A percentile compares a stretch with the other conserved stretches of the same genome.
phyloP scores from a whole-genome alignment of 352 stramenopile species.

The Globisporangium splendens region DNA sequence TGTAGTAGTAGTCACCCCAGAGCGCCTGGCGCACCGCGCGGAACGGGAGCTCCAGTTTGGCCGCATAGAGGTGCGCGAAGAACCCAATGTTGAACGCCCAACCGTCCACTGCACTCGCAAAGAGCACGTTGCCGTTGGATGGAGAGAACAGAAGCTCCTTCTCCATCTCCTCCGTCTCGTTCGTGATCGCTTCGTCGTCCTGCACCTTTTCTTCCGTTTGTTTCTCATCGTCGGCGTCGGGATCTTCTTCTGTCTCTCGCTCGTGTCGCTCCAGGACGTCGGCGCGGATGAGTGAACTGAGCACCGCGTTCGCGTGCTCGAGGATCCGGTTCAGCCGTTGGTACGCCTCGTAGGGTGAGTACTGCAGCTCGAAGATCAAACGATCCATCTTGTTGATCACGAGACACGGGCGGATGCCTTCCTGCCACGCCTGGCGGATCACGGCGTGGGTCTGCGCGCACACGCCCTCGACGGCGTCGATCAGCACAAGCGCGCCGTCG shows the following conservation, averaged over 20 bases:
- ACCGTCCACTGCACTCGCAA: conserved; percentile 88
- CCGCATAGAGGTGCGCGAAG: conserved; percentile 72
- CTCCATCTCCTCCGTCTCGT: conserved; percentile 64
- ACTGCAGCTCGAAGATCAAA: conserved; percentile 91
- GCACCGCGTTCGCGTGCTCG: conserved; percentile 85
- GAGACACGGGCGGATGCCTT: conserved; percentile 92
- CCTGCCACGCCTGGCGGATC: conserved; percentile 91
- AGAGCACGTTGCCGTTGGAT: conserved; percentile 90
- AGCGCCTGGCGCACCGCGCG: conserved; percentile 72
- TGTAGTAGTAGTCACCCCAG: conserved; percentile 92
- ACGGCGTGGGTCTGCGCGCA: conserved; percentile 94
- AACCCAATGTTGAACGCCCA: conserved; percentile 91
- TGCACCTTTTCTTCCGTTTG: conserved; percentile 17
- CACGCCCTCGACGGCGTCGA: conserved; percentile 96
- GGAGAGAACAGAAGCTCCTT: conserved; percentile 85
- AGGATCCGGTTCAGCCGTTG: conserved; percentile 90
- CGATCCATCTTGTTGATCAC: conserved; percentile 98
- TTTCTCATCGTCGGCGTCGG: conserved; percentile 13
- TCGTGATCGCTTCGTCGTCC: conserved; percentile 54
- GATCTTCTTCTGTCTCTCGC: conserved; percentile 8
- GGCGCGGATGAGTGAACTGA: conserved; percentile 79
- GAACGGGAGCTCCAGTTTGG: conserved; percentile 65
- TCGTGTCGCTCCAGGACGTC: conserved; percentile 77
- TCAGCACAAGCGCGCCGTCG: conserved; percentile 92
- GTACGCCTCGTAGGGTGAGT: conserved; percentile 91